A percentile compares a stretch with the other conserved stretches of the same genome.
Conservation (phyloP, 257 asterid species). For the Capsicum baccatum region DNA sequence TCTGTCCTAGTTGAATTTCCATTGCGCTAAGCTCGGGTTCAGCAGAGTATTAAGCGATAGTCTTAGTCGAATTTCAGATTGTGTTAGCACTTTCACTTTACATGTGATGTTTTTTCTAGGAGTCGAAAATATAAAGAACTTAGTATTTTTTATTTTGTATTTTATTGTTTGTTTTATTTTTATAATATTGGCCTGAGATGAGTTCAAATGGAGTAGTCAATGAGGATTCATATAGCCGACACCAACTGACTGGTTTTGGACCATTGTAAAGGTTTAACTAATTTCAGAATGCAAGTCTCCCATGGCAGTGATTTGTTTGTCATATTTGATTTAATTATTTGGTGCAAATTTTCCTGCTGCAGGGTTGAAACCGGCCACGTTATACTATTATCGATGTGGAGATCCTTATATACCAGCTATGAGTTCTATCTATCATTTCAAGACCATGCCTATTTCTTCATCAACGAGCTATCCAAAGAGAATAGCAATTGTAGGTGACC, state of each 20-base stretch:
- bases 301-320: neutral
- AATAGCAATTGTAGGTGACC: slow-evolving; percentile 86
- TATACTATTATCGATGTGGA: slow-evolving; percentile 81
- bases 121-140: too few species aligned
- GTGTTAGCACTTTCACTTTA: neutral
- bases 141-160: too few species aligned
- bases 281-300: neutral
- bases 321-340: slow-evolving; percentile 22
- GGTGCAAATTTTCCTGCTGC: slow-evolving; percentile 26
- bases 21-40: neutral
- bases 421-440: slow-evolving; percentile 68
- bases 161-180: too few species aligned
- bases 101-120: neutral
- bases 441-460: slow-evolving; percentile 78
- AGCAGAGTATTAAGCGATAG: neutral
- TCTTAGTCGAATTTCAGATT: neutral
- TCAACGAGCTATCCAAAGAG: slow-evolving; percentile 63
- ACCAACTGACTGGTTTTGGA: too few species aligned
- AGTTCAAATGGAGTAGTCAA: too few species aligned
- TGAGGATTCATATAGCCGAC: too few species aligned
- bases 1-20: slow-evolving; percentile 19
- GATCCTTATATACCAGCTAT: slow-evolving; percentile 77
- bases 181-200: too few species aligned
- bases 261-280: neutral
- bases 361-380: slow-evolving; percentile 68